Evolutionary conservation across 768 basidiomycete species (phyloP), one percentile per base, ranked within the genome.

Genomic region (Cyclocybe aegerita): DNA sequence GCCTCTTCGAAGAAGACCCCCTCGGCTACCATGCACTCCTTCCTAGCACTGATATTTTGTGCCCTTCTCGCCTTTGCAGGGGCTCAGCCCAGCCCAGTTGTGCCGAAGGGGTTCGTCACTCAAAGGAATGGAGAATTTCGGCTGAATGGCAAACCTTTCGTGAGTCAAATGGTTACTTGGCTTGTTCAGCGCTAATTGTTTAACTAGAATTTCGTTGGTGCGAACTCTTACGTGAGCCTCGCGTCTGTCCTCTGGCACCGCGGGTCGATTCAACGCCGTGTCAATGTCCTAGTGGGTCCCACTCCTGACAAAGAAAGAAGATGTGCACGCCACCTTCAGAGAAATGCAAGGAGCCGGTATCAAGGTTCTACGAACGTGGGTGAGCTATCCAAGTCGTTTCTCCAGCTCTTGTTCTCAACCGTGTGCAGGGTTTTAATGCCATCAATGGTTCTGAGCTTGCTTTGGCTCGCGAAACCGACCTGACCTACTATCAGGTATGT

Each of bases 311-410:
- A 69, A 68, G 16, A 56, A 70, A 30, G 59, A 66, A 9, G 81
- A 83, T 61, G 77, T 82, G 10, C 72, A 78, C 39, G 55, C 62
- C 12, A 81, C 79, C 0, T 76, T 81, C 59, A 64, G 68, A 52
- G 65, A 75, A 36, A 82, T 82, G 77, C 68, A 69, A 52, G 53
- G 57, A 36, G 72, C 74, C 1, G 79, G 78, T 2, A 64, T 80
- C 33, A 80, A 79, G 57, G 79, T 82, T 15, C 65, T 81, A 31
- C 69, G 80, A 15, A 83, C 79, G 29, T 81, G 80, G 81, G 77
- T 76, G 62, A 30, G 60, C 48, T 43, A 8, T 16, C 32, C 7
- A 7, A 15, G 29, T 12, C 8, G 17, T 31, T 33, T 7, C 23
- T 8, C 10, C 34, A 32, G 3, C 17, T 33, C 11, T 9, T 44